phyloP scores from a whole-genome alignment of 23 red algal species.

The Agarophyton chilense region DNA sequence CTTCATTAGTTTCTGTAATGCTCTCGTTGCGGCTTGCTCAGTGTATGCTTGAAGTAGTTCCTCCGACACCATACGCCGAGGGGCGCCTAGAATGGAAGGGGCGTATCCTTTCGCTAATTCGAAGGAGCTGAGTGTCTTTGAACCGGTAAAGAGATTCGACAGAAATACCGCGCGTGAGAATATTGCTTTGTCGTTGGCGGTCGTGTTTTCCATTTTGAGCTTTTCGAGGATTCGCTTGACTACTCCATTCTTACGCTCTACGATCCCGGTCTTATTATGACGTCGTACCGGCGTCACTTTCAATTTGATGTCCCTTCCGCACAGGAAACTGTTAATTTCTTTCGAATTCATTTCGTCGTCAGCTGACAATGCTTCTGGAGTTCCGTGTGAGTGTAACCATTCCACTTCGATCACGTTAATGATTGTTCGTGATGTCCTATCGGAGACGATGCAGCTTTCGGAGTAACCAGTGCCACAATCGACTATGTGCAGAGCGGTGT shows the following conservation, averaged over 20 bases:
- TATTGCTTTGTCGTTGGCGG: background rate
- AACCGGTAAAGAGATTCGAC: conserved; percentile 10
- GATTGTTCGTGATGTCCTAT: background rate
- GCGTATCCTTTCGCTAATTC: conserved; percentile 27
- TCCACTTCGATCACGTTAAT: background rate
- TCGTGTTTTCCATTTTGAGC: conserved; percentile 1
- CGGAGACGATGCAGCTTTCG: background rate
- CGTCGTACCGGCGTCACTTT: background rate
- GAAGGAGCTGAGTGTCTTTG: conserved; percentile 15
- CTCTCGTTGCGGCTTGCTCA: background rate
- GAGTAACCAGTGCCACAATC: conserved; percentile 9
- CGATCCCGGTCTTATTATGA: conserved; percentile 5
- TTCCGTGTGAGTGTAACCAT: background rate
- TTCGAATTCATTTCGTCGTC: background rate
- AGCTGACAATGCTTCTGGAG: background rate
- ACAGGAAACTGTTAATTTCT: too few species aligned
- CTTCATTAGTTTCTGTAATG: background rate
- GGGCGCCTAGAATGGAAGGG: conserved; percentile 37
- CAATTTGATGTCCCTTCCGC: too few species aligned
- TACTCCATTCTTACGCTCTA: conserved; percentile 8
- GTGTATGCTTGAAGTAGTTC: conserved; percentile 32
- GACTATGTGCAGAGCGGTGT: conserved; percentile 12
- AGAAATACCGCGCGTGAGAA: conserved; percentile 17
- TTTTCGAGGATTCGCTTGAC: conserved; percentile 23
- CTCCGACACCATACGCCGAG: background rate